Evolutionary conservation across 345 rosid genomes (phyloP).

Genomic region (Eucalyptus cloeziana): DNA sequence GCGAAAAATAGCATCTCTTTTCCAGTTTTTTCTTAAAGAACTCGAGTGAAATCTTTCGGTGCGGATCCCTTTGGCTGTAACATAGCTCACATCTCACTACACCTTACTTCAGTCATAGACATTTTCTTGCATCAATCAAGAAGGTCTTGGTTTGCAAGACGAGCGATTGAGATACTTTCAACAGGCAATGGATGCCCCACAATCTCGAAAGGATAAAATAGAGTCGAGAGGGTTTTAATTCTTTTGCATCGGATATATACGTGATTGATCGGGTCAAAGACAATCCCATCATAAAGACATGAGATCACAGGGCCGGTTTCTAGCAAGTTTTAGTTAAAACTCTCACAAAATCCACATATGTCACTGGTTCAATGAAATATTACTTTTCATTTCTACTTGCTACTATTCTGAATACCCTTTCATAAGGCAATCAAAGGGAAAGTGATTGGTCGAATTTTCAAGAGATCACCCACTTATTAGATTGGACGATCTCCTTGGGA

Average conservation of each 20-base stretch:
- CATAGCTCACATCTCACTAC: neutral
- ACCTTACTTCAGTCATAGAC: neutral
- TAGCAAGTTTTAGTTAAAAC: neutral
- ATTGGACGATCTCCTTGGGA: neutral
- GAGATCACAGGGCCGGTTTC: neutral
- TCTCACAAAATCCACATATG: neutral
- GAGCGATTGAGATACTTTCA: neutral
- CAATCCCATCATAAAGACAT: neutral
- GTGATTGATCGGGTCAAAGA: neutral
- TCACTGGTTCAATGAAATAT: neutral
- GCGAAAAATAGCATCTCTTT: neutral
- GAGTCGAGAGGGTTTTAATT: neutral
- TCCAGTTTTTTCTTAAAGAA: neutral
- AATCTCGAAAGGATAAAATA: neutral
- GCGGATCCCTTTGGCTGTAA: neutral
- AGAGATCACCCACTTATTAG: neutral
- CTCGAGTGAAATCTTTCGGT: neutral
- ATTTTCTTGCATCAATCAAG: neutral
- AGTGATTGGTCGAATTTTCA: neutral
- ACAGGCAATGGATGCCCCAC: neutral
- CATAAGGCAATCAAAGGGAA: neutral
- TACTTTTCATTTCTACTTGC: neutral
- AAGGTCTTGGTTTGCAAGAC: neutral
- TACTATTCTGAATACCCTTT: neutral
- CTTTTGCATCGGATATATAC: neutral